Base-by-base conservation (phyloP, 2,329 filamentous ascomycete genomes). In the Phialemoniopsis sp. region DNA sequence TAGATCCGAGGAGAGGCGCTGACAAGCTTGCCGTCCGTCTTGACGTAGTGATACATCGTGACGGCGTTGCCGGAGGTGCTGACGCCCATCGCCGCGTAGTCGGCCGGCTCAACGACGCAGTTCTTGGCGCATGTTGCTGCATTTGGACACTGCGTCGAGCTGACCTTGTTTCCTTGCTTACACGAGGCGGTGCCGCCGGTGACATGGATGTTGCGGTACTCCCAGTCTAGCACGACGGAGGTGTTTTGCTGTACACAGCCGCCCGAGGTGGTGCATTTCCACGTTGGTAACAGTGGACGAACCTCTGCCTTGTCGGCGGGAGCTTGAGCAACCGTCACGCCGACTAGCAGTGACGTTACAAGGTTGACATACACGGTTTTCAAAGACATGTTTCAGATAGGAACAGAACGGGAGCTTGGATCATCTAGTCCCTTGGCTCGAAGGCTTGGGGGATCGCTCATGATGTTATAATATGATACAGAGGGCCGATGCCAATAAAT, bases 1-100 rank as follows among this genome's bases (percentile, higher is more conserved):
- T 80, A 83, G 31, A 79, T 56, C 40, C 79, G 69, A 5, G 75
- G 54, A 2, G 54, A 55, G 5, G 49, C 51, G 14, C 36, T 43
- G 16, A 36, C 41, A 14, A 50, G 39, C 8, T 42, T 41, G 16
- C 44, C 48, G 13, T 41, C 40, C 8, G 44, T 36, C 10, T 47
- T 39, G 37, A 55, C 48, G 32, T 51, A 56, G 36, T 55, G 53
- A 29, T 49, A 45, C 46, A 57, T 41, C 8, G 52, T 56, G 42
- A 57, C 29, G 17, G 53, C 41, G 8, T 50, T 43, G 14, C 52
- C 52, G 2, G 47, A 47, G 2, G 54, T 55, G 3, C 42, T 21
- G 9, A 57, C 49, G 10, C 55, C 55, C 26, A 43, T 41, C 18
- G 44, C 41, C 4, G 58, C 48, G 46, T 77, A 76, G 55, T 73